Conservation (phyloP, 2,329 filamentous ascomycete genomes). For the Cladosporium sp. region DNA sequence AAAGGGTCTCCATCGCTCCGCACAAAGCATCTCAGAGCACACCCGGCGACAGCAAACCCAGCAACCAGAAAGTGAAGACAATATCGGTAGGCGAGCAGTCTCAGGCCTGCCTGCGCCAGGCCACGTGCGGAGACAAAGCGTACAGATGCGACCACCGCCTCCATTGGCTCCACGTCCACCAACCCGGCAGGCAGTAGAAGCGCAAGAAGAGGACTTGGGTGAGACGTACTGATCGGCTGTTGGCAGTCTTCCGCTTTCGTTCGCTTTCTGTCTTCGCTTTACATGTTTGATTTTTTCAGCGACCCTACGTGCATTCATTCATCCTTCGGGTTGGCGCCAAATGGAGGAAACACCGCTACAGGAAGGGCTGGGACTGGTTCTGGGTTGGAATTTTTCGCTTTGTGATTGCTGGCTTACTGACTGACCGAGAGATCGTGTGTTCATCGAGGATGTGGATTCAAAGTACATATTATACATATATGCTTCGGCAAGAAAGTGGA, state of each 20-base stretch:
- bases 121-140: constrained; percentile 18
- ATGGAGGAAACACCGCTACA: too few relatives aligned
- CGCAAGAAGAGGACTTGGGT: constrained; percentile 28
- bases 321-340: too few relatives aligned
- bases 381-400: neutral
- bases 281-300: neutral
- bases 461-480: neutral
- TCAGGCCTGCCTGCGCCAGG: constrained; percentile 49
- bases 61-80: neutral
- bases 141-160: constrained; percentile 19
- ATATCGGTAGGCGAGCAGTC: constrained; percentile 24
- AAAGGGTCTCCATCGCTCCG: constrained; percentile 20
- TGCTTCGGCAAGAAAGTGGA: neutral
- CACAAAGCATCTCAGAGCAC: constrained; percentile 26
- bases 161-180: constrained; percentile 43
- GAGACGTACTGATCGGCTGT: constrained; percentile 29
- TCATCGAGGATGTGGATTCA: neutral
- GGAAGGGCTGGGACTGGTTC: neutral
- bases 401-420: neutral
- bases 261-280: too few relatives aligned
- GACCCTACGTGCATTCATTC: too few relatives aligned
- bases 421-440: neutral
- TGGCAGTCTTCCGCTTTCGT: neutral
- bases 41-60: constrained; percentile 35
- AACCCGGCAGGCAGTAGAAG: constrained; percentile 36